These are phyloP conservation scores for Margaritispora aquatica DNA, from an alignment of 495 filamentous ascomycete genomes.

Conservation along the genomic window DNA sequence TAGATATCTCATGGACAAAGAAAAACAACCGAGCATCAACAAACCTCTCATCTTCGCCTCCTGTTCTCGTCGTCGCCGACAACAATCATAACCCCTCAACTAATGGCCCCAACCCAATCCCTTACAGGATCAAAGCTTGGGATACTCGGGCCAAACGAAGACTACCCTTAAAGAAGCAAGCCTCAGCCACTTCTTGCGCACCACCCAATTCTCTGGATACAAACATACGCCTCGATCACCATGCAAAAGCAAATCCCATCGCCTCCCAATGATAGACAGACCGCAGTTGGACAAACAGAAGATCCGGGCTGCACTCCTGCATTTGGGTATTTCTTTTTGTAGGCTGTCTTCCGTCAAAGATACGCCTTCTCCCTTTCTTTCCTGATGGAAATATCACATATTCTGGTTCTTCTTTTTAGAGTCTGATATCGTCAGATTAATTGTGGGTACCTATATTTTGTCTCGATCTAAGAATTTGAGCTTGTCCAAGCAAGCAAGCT, in stretches of 20 bases:
- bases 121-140: background rate
- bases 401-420: background rate
- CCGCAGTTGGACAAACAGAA: background rate
- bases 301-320: background rate
- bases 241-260: background rate
- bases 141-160: background rate
- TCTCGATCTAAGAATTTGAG: background rate
- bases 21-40: too few relatives aligned
- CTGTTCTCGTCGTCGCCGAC: too few relatives aligned
- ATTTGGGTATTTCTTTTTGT: background rate
- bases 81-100: too few relatives aligned
- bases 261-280: background rate
- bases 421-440: background rate
- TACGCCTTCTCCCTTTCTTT: background rate
- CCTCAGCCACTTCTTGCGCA: background rate
- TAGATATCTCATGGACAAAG: too few relatives aligned
- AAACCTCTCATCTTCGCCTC: too few relatives aligned
- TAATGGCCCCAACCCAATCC: background rate
- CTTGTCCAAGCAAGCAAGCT: background rate
- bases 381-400: background rate
- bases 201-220: constrained; percentile 6
- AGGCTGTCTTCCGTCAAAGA: background rate
- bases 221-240: background rate
- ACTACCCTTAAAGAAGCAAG: constrained; percentile 1
- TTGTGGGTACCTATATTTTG: background rate